Evolutionary conservation across 2,329 filamentous ascomycete species (phyloP), one percentile per base, ranked within the genome.

Genomic region (Sclerotinia borealis): DNA sequence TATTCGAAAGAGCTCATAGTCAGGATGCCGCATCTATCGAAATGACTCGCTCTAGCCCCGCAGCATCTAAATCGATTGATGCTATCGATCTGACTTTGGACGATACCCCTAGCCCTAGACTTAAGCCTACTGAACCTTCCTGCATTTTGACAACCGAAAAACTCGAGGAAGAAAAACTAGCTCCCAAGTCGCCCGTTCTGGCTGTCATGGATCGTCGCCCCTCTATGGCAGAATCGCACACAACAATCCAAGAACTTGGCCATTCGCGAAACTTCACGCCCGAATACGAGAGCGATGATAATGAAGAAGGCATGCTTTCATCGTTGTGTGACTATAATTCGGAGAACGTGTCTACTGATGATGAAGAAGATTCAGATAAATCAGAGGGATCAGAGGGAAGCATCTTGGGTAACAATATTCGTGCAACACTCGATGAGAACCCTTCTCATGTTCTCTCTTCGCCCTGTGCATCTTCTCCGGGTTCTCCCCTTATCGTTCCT

Each of bases 31-130:
- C 66, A 9, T 71, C 70, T n/a, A 68, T 72, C 36, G 65, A 70
- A 59, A 68, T 64, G 39, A 34, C 29, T 25, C 39, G 41, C 25
- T 58, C 64, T 27, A 55, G 63, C 51, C 50, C 58, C 43, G 70
- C 71, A 56, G 48, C 61, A 22, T 67, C 68, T n/a, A 55, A 67
- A 25, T 52, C 64, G 31, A 60, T 67, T 37, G 62, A 68, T 41
- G 50, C 68, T 15, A 74, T 74, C 34, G 73, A 74, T 58, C 67
- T 73, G 39, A 74, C 72, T n/a, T 48, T 67, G 54, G 68, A 74
- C 49, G 72, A 74, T 43, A 69, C 67, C 64, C 68, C 54, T 45
- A 60, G 8, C 48, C 63, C 43, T 29, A 48, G n/a, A 13, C 1
- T 49, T 22, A 17, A 22, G 17, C 19, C 37, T 34, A 58, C 31